Conservation (phyloP, 169 alveolate genomes). For the Babesia divergens region DNA sequence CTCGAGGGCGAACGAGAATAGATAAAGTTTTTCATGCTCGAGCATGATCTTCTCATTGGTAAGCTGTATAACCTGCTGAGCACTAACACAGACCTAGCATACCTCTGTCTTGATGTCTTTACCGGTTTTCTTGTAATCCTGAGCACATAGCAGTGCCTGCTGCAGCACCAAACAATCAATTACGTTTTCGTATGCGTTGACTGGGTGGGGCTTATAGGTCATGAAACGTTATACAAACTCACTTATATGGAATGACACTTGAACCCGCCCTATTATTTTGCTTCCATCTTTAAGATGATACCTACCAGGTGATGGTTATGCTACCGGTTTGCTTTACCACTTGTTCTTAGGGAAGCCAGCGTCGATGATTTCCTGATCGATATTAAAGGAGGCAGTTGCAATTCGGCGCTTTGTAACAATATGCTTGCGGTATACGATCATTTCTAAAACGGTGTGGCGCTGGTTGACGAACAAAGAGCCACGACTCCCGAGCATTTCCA, state of each 20-base stretch:
- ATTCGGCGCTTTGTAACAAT: slow-evolving; percentile 21
- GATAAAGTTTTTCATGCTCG: slow-evolving; percentile 45
- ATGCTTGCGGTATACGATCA: slow-evolving; percentile 34
- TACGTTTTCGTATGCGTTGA: slow-evolving; percentile 8
- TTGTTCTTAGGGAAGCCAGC: slow-evolving; percentile 36
- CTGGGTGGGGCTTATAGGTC: not conserved
- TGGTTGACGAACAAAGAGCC: slow-evolving; percentile 22
- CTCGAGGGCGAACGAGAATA: slow-evolving; percentile 55
- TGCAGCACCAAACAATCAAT: slow-evolving; percentile 55
- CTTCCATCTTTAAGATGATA: slow-evolving; percentile 6
- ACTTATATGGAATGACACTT: slow-evolving; percentile 42
- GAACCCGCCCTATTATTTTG: slow-evolving; percentile 14
- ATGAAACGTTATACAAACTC: not conserved
- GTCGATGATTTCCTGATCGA: slow-evolving; percentile 34
- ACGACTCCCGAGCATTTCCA: slow-evolving; percentile 40
- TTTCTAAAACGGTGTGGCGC: slow-evolving; percentile 22
- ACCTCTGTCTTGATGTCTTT: slow-evolving; percentile 25
- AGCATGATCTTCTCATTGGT: slow-evolving; percentile 25
- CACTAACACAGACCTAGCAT: not conserved
- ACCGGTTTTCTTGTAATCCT: slow-evolving; percentile 45
- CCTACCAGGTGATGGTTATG: slow-evolving; percentile 3
- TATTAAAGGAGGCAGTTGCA: slow-evolving; percentile 5
- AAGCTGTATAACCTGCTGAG: slow-evolving; percentile 1
- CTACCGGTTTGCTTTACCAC: slow-evolving; percentile 3
- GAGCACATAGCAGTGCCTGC: slow-evolving; percentile 55